phyloP scores from a whole-genome alignment of 352 stramenopile genomes.

The Poterioochromonas sp. region DNA sequence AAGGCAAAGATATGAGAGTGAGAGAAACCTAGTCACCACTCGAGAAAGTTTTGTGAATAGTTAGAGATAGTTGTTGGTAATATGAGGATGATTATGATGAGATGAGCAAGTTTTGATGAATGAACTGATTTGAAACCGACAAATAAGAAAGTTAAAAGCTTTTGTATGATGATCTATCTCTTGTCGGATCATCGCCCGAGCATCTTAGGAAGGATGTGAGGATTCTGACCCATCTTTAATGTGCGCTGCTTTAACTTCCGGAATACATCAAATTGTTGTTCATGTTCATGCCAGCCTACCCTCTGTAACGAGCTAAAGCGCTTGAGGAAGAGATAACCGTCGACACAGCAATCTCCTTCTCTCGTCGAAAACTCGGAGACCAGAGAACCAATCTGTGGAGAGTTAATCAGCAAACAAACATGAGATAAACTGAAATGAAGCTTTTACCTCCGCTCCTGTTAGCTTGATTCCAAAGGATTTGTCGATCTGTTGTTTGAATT shows the following conservation, averaged over 20 bases:
- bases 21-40: too few species aligned
- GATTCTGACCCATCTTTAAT: not conserved
- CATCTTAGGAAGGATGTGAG: not conserved
- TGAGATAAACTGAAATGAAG: not conserved
- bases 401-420: not conserved
- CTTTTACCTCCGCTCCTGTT: too few species aligned
- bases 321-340: not conserved
- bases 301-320: not conserved
- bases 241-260: not conserved
- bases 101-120: too few species aligned
- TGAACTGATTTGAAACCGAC: too few species aligned
- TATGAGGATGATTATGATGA: too few species aligned
- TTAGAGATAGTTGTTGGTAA: too few species aligned
- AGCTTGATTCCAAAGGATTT: conserved; percentile 15
- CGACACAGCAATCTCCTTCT: not conserved
- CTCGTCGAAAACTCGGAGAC: not conserved
- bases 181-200: not conserved
- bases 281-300: not conserved
- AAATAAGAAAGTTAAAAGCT: too few species aligned
- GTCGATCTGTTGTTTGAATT: conserved; percentile 26
- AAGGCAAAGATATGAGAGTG: too few species aligned
- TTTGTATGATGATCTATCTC: too few species aligned
- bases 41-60: too few species aligned
- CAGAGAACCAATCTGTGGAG: not conserved
- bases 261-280: not conserved